Base-by-base conservation (phyloP, 106 monocot genomes). In the Dendrobium huoshanense region DNA sequence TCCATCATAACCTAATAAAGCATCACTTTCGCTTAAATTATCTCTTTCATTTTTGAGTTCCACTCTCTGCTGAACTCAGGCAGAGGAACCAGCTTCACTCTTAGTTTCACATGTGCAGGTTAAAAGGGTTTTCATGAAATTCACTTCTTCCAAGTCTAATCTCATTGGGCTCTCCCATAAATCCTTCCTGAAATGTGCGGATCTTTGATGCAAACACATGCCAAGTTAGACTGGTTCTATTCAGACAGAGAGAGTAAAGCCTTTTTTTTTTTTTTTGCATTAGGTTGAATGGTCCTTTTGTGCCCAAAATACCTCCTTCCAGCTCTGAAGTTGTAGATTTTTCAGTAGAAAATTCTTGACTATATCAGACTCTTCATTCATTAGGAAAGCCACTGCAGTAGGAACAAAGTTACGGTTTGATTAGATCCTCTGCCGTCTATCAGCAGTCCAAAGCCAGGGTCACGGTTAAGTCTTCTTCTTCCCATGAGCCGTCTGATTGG, bases 91-190 rank as follows among this genome's bases (percentile, higher is more conserved):
- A 43, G 7, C 74, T 74, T 74, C 43, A 74, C 41, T n/a, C 74
- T 41, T 74, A 15, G 15, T 77, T 78, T 87, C 87, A 42, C 87
- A 87, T 65, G 82, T 84, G 61, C 92, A 92, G 1, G 83, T 40
- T 3, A 80, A 79, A 31, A 31, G 92, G 92, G 47, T 92, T 92
- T 49, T 92, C 92, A 81, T 90, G 90, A 77, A 92, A 92, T 75
- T 90, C 89, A 44, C 92, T 90, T 82, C 89, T 86, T 58, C 92
- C 92, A 13, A 86, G 85, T 56, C 81, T 86, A 16, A 90, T 79
- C 81, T 92, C 92, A 73, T 90, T 90, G 2, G 92, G 92, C 44
- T 92, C 92, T 40, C 92, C 92, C 88, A 92, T 92, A 80, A 92
- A 92, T 41, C 92, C 92, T 61, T 72, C 88, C 67, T 92, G 92